phyloP scores from a whole-genome alignment of 164 flowering plant species.

The Nelumbo lutea region DNA sequence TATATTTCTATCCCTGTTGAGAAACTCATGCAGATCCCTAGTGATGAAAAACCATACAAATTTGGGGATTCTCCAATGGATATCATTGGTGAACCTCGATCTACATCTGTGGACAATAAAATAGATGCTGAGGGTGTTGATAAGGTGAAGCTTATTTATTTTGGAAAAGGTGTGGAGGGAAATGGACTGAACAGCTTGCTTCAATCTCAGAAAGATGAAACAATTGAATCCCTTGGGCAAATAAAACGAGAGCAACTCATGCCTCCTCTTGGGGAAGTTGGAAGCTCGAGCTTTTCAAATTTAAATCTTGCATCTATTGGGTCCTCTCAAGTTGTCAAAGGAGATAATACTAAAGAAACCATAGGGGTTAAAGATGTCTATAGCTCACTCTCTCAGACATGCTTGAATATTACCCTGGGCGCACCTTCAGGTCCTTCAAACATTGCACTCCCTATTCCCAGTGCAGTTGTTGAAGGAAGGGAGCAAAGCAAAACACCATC shows the following conservation, averaged over 20 bases:
- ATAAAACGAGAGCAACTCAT: slow-evolving; percentile 48
- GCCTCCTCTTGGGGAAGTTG: slow-evolving; percentile 33
- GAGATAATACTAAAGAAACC: slow-evolving; percentile 22
- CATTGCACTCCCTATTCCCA: slow-evolving; percentile 18
- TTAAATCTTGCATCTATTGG: slow-evolving; percentile 28
- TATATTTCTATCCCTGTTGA: slow-evolving; percentile 2
- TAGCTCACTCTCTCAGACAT: slow-evolving; percentile 43
- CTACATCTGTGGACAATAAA: slow-evolving; percentile 28
- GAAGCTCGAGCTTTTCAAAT: slow-evolving; percentile 28
- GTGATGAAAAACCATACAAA: slow-evolving; percentile 39
- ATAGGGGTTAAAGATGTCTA: slow-evolving; percentile 26
- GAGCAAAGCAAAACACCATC: slow-evolving; percentile 32
- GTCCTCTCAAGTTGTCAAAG: slow-evolving; percentile 33
- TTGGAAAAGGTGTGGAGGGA: slow-evolving; percentile 22
- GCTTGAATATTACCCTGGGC: slow-evolving; percentile 61
- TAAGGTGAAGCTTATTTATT: slow-evolving; percentile 32
- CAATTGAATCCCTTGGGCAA: slow-evolving; percentile 26
- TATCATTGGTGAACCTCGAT: slow-evolving; percentile 23
- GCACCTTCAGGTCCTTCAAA: slow-evolving; percentile 29
- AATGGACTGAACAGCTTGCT: slow-evolving; percentile 25
- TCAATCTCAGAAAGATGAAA: slow-evolving; percentile 26
- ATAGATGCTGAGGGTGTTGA: slow-evolving; percentile 26
- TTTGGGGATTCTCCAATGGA: slow-evolving; percentile 19
- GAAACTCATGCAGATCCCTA: slow-evolving; percentile 31
- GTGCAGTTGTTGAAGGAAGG: slow-evolving; percentile 38